Evolutionary conservation across 108 stramenopile genomes (phyloP), one percentile per base, ranked within the genome.

Genomic region (Fragilariopsis cylindrus): DNA sequence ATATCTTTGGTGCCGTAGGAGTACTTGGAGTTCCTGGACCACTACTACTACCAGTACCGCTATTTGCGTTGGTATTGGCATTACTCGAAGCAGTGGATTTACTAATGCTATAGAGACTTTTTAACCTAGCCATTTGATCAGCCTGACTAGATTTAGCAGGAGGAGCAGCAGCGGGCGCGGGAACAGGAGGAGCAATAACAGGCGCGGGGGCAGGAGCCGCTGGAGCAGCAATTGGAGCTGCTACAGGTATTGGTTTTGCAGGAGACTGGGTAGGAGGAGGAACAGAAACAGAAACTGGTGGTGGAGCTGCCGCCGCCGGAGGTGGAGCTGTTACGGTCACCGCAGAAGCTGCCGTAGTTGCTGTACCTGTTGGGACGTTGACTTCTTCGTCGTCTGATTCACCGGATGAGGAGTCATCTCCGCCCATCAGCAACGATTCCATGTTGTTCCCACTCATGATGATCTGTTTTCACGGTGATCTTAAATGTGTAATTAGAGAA

Each of bases 381-480:
- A 69, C 62, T 12, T 73, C 46, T 48, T 82, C 84, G 16, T 72
- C 74, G 55, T 85, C 84, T 13, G 77, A 78, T 53, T 81, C 80
- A 11, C 77, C 80, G 30, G 82, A 83, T 7, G 79, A 80, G 43
- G 79, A 80, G 43, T 75, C 74, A 53, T 75, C 74, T 6, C 56
- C 77, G 5, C 65, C 84, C 80, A 85, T 65, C 44, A 85, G 49
- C 46, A 85, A 43, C 11, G 60, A 50, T 60, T 85, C 84, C 84
- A 85, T 85, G 39, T 77, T 81, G 74, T 76, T 73, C 9, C 62
- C 72, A 8, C 63, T 30, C 75, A 76, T 76, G 66, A 53, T 53
- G 30, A 30, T 30, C 30, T 30, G 30, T 30, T 30, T 30, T 30
- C 30, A 30, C 30, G 30, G 30, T 30, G 30, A 30, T 2, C 30